Evolutionary conservation across 164 flowering plant genomes (phyloP), one percentile per base, ranked within the genome.

Genomic region (Tetracentron sinense): DNA sequence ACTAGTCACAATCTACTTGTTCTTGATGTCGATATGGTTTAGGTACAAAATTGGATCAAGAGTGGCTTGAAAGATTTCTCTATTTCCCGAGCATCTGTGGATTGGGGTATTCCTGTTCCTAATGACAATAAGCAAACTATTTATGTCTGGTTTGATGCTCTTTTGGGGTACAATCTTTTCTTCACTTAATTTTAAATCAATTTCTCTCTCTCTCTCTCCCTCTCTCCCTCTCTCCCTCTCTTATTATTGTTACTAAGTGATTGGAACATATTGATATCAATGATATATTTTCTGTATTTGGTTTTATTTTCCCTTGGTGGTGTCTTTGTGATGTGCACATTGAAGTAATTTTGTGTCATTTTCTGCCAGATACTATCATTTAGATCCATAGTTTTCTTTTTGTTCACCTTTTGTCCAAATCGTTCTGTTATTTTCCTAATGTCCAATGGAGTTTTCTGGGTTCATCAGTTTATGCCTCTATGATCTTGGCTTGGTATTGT

Each of bases 131-230:
- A 78, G 61, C 98, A 94, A 74, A 90, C 98, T 8, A 83, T 94
- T 51, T 94, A 94, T 78, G 96, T 90, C 54, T 94, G 98, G 98
- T 94, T 93, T 81, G 98, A 94, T 78, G 98, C 97, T 58, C 76
- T 94, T 51, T 71, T 94, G 58, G 98, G 98, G 98, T 94, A 90
- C 60, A 6, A 17, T 49, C 54, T 38, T 28, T 62, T n/a, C 49
- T 62, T 49, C 62, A 48, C 19, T 35, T 50, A 54, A 56, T 30
- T 33, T 58, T 14, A 60, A 12, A n/a, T 19, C 33, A 25, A 47
- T 47, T 6, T 47, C 20, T 23, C 21, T 23, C 0, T 5, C 5
- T 15, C 30, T 26, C 22, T 61, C 11, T 38, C 11, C 14, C 11
- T 38, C 11, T 38, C 44, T 38, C 44, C 14, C 8, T 38, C 11